These are phyloP conservation scores for Handroanthus guayacan DNA, from an alignment of 257 asterid genomes.

Conservation along the genomic window DNA sequence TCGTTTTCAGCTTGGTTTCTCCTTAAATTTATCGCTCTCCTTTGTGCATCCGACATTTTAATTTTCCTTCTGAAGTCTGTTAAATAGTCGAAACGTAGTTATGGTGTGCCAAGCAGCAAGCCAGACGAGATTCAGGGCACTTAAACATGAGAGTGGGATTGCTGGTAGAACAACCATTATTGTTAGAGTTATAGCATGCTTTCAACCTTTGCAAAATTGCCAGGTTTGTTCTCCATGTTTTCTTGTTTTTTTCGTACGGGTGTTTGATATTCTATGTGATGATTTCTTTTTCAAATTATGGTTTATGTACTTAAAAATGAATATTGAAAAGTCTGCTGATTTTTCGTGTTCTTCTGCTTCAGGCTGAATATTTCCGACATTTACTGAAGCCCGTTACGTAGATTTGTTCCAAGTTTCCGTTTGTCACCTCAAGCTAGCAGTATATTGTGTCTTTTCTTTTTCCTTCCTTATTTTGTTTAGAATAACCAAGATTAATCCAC, in stretches of 20 bases:
- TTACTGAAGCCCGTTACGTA: conserved; percentile 95
- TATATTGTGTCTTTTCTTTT: conserved; percentile 41
- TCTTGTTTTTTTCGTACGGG: neutral
- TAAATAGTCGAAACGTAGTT: conserved; percentile 62
- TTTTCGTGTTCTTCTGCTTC: conserved; percentile 37
- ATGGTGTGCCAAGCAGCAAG: conserved; percentile 96
- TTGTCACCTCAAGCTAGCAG: conserved; percentile 52
- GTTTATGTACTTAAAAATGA: neutral
- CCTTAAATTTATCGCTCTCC: conserved; percentile 19
- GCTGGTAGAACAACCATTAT: conserved; percentile 73
- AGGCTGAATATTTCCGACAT: conserved; percentile 94
- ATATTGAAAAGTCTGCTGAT: conserved; percentile 36
- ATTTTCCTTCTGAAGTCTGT: conserved; percentile 41
- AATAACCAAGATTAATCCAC: conserved; percentile 36
- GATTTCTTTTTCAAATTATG: neutral
- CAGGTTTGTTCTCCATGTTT: conserved; percentile 60
- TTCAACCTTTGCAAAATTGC: conserved; percentile 80
- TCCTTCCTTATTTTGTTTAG: conserved; percentile 46
- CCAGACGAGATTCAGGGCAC: conserved; percentile 73
- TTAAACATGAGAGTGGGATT: conserved; percentile 82
- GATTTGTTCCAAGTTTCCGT: conserved; percentile 47
- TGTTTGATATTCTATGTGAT: conserved; percentile 21
- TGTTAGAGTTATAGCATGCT: conserved; percentile 85
- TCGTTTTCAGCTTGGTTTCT: conserved; percentile 26
- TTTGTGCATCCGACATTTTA: conserved; percentile 33